Percentiles rank a stretch among this genome's conserved stretches.
These are phyloP conservation scores for Globisporangium mamillatum DNA, from an alignment of 352 stramenopile genomes.

Conservation along the genomic window DNA sequence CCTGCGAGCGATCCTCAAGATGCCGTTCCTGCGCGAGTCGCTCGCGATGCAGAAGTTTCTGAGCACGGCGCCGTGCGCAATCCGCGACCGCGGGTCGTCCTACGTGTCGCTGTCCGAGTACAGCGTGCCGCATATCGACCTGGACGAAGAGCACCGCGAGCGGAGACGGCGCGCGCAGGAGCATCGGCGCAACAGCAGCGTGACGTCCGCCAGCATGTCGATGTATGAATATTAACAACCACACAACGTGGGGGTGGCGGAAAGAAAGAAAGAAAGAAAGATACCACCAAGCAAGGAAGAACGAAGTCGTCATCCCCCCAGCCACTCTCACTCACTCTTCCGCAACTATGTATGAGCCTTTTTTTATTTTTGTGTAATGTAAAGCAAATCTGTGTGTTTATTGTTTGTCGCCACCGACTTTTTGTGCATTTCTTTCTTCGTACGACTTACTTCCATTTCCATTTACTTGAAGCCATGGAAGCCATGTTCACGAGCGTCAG, in stretches of 20 bases:
- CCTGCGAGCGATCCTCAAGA: conserved; percentile 39
- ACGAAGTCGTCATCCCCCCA: background rate
- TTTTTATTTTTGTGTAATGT: conserved; percentile 5
- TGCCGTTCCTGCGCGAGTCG: conserved; percentile 33
- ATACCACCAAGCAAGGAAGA: background rate
- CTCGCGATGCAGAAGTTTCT: conserved; percentile 46
- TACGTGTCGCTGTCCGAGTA: conserved; percentile 81
- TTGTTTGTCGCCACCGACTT: background rate
- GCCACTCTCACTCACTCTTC: background rate
- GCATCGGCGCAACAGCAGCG: conserved; percentile 74
- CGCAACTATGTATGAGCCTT: conserved; percentile 1
- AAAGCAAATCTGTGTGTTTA: background rate
- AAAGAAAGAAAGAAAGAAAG: background rate
- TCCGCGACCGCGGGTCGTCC: conserved; percentile 64
- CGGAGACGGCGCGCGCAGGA: conserved; percentile 68
- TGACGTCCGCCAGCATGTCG: conserved; percentile 26
- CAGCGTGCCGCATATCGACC: conserved; percentile 66
- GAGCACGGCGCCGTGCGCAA: conserved; percentile 55
- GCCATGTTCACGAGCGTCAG: background rate
- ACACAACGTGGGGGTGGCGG: too few species aligned
- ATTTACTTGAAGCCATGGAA: background rate
- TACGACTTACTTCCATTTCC: background rate
- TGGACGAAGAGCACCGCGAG: conserved; percentile 67
- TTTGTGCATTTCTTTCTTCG: background rate
- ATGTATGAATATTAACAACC: conserved; percentile 19